phyloP scores from a whole-genome alignment of 2,329 filamentous ascomycete genomes.

The Neonectria hederae region DNA sequence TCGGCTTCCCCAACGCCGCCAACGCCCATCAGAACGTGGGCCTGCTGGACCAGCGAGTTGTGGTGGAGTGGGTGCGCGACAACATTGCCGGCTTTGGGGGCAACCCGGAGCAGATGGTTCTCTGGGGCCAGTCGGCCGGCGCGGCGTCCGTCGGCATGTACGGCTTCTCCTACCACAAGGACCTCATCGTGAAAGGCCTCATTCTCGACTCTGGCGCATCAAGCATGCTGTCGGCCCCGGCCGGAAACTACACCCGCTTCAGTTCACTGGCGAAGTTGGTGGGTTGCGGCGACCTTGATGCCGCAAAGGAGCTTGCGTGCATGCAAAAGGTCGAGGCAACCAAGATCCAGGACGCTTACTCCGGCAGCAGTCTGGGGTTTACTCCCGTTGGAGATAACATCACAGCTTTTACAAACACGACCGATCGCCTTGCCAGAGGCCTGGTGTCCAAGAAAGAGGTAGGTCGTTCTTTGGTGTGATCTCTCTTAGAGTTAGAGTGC shows the following conservation, averaged over 20 bases:
- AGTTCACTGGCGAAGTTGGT: slow-evolving; percentile 14
- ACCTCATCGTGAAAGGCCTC: slow-evolving; percentile 58
- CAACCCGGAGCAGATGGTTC: slow-evolving; percentile 35
- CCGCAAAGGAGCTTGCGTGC: slow-evolving; percentile 11
- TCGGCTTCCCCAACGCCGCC: slow-evolving; percentile 49
- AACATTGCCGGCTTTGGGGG: slow-evolving; percentile 42
- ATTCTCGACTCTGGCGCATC: slow-evolving; percentile 52
- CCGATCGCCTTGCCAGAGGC: slow-evolving; percentile 23
- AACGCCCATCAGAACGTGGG: slow-evolving; percentile 33
- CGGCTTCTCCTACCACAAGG: slow-evolving; percentile 56
- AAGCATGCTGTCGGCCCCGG: slow-evolving; percentile 5
- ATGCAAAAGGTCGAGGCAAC: slow-evolving; percentile 7
- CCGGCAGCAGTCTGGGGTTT: slow-evolving; percentile 18
- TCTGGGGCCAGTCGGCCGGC: slow-evolving; percentile 43
- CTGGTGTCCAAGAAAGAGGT: slow-evolving; percentile 28
- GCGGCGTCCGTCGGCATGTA: slow-evolving; percentile 53
- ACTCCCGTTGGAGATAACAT: slow-evolving; percentile 26
- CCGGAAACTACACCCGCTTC: slow-evolving; percentile 19
- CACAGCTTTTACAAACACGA: slow-evolving; percentile 25
- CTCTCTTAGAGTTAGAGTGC: not conserved
- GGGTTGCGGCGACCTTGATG: slow-evolving; percentile 9
- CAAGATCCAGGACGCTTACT: slow-evolving; percentile 16
- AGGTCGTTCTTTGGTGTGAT: not conserved
- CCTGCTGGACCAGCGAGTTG: slow-evolving; percentile 36
- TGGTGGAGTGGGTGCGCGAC: slow-evolving; percentile 39